Evolutionary conservation across 495 filamentous ascomycete species (phyloP), one percentile per base, ranked within the genome.

Genomic region (Endocarpon pusillum): DNA sequence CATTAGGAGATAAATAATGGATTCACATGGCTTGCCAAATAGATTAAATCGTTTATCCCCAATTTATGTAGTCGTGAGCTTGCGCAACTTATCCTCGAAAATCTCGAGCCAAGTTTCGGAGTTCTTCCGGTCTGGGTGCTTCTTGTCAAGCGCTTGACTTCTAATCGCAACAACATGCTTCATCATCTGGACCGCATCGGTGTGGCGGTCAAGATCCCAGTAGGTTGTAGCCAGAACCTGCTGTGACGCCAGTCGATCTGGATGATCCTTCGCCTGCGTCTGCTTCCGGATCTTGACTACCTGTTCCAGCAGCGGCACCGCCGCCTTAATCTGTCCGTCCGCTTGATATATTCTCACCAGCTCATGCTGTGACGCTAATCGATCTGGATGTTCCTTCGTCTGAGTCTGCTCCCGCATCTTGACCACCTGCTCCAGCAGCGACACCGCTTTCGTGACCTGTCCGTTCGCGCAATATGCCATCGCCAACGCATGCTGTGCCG

Each of bases 341-440:
- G 21, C 7, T 25, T 21, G 7, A 34, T 54, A 59, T 41, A 31
- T 38, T 48, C 24, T 33, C 39, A 48, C 54, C 14, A 62, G 54
- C 12, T 25, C 34, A 28, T 54, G 42, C 38, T 60, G 44, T 19
- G 53, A 60, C 16, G 26, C 20, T 17, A 61, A 46, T 35, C 47
- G 46, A 33, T 23, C 10, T 10, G 36, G 36, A 39, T 57, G 34
- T 9, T 51, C 41, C 38, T 50, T 38, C 21, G 29, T 22, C 12
- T 44, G 41, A 7, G 32, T 29, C 20, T 32, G 17, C 37, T 46
- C 15, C 37, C 37, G 5, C 14, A 58, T 42, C 9, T 31, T 37
- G 10, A 59, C 50, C 11, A 58, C 54, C 12, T 49, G 43, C 41
- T 64, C 48, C 8, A 61, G 42, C 28, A 40, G 42, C 35, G 39